Evolutionary conservation across 2,329 filamentous ascomycete species (phyloP), one percentile per base, ranked within the genome.

Genomic region (Pseudogymnoascus sp.): DNA sequence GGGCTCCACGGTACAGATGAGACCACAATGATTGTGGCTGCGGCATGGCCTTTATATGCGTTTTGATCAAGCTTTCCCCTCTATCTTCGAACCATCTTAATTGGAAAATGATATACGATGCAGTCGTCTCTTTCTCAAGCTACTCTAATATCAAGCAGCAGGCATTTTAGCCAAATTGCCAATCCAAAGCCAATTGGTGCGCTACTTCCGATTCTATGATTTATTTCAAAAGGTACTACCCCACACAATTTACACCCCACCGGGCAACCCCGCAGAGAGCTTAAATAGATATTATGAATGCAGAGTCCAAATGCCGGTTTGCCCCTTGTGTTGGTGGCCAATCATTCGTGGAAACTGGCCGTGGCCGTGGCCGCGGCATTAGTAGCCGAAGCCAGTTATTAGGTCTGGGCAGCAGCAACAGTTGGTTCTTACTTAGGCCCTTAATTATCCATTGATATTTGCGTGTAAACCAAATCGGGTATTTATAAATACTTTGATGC

Each of bases 181-280:
- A 30, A 47, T 50, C n/a, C 43, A 33, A 54, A 33, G n/a, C n/a
- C 47, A 33, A 54, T 54, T 54, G 47, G 47, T 54, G 47, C 47
- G n/a, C 18, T 54, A 33, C 33, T 6, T 33, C 9, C 9, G n/a
- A 18, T 54, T 54, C 16, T 25, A 8, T 11, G 3, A 43, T 25
- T n/a, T 54, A 18, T 54, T 54, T 30, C 16, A 4, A 3, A 18
- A 33, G n/a, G 25, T 33, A 54, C 25, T 54, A 54, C 47, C 47
- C 47, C 47, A 33, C 47, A 33, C 47, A 47, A 47, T 47, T 16
- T 47, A 28, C 41, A 47, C 12, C 47, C 47, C 47, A 54, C 47
- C 47, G 47, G 47, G 7, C 41, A 30, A 33, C 47, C n/a, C 47
- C 47, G 6, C 25, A 33, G 28, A 4, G n/a, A 54, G 18, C 28